Evolutionary conservation across 2,329 filamentous ascomycete species (phyloP), one percentile per base, ranked within the genome.

Genomic region (Sarocladiaceae sp.): DNA sequence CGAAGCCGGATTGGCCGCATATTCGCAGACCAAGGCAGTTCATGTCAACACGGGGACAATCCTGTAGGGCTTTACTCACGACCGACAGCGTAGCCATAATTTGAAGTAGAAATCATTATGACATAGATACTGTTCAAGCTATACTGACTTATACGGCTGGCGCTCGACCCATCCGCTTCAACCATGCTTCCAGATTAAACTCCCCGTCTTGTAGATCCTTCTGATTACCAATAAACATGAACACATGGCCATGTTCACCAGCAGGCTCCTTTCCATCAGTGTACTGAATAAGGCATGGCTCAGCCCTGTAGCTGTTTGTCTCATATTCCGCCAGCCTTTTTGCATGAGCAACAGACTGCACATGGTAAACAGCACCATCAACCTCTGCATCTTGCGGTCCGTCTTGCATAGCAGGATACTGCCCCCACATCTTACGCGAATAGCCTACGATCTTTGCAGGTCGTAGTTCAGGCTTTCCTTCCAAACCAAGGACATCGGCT

Each of bases 1-100:
- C 2, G 69, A 72, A 57, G 69, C 66, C 1, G 70, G 68, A 1
- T 53, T 73, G 15, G 67, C 68, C 13, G 70, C 64, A 3, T 76
- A 71, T 50, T 64, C 61, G 17, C 61, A 67, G 52, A 59, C 64
- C 36, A 71, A 71, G 61, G 64, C 66, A 3, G 60, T 62, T 11
- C 60, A 62, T 35, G 55, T 62, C n/a, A 63, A 60, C 31, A 55
- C 57, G 58, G n/a, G n/a, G n/a, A n/a, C n/a, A n/a, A n/a, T n/a
- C n/a, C n/a, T n/a, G n/a, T n/a, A n/a, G n/a, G n/a, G n/a, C n/a
- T n/a, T n/a, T n/a, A n/a, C n/a, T n/a, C n/a, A n/a, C n/a, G n/a
- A n/a, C n/a, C n/a, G n/a, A n/a, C n/a, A n/a, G n/a, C n/a, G n/a
- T n/a, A n/a, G n/a, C n/a, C n/a, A n/a, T n/a, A n/a, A n/a, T n/a